phyloP scores from a whole-genome alignment of 2,329 filamentous ascomycete species.

The Escovopsis sp. region DNA sequence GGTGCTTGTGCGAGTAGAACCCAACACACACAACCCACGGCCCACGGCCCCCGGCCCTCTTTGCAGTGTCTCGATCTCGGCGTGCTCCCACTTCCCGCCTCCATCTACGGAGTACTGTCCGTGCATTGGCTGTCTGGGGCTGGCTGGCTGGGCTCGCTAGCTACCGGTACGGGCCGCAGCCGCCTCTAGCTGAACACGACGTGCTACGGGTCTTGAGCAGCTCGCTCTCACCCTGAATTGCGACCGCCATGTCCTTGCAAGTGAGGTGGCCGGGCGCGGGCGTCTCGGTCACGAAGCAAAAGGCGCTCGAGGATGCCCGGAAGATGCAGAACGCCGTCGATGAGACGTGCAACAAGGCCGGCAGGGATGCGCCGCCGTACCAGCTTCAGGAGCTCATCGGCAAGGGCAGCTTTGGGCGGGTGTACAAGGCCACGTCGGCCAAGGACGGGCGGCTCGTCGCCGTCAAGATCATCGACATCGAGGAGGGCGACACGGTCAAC shows the following conservation, averaged over 20 bases:
- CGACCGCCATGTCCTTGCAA: constrained; percentile 24
- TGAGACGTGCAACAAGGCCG: constrained; percentile 43
- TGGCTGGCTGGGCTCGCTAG: too few species aligned
- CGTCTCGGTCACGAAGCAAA: constrained; percentile 34
- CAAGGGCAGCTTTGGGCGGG: constrained; percentile 58
- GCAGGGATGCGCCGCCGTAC: constrained; percentile 48
- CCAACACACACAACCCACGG: background rate
- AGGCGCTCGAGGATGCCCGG: constrained; percentile 52
- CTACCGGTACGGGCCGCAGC: too few species aligned
- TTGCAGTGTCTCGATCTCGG: background rate
- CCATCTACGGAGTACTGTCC: too few species aligned
- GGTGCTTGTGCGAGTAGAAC: background rate
- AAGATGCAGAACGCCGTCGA: constrained; percentile 52
- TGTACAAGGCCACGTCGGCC: constrained; percentile 47
- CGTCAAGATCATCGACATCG: constrained; percentile 73
- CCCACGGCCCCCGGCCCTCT: too few species aligned
- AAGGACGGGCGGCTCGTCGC: constrained; percentile 44
- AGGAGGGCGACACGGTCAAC: constrained; percentile 55
- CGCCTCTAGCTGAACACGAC: too few species aligned
- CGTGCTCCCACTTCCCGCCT: background rate
- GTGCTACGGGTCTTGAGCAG: too few species aligned
- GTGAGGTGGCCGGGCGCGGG: constrained; percentile 25
- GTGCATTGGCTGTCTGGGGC: too few species aligned
- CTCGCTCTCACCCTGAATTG: background rate
- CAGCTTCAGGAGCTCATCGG: constrained; percentile 58